Evolutionary conservation across 2,329 filamentous ascomycete genomes (phyloP), one percentile per base, ranked within the genome.

Genomic region (Fusarium albosuccineum): DNA sequence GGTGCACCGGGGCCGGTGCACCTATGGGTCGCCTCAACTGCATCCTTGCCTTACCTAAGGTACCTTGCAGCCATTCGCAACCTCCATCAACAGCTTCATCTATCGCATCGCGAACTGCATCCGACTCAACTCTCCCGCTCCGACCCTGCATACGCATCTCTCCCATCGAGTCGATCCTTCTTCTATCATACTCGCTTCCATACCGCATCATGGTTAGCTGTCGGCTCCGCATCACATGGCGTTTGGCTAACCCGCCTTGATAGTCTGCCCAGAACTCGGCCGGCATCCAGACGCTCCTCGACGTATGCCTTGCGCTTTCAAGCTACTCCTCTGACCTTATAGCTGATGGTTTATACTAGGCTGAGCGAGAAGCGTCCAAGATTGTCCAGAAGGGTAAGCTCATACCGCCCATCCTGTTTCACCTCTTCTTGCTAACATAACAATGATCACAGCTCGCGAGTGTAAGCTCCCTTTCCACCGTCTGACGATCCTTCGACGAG

Each of bases 261-360:
- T 77, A 98, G 95, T 96, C 96, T 80, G 96, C 95, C 78, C 96
- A 98, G 85, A 98, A 98, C 86, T 98, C 96, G 71, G 91, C 93
- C 77, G 96, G 96, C 82, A 99, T 99, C 80, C 95, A 98, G 84
- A 98, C 95, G 78, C 90, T 99, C 77, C 93, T 99, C 83, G 96
- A 98, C 83, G 96, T 99, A 91, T 76, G 91, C 49, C 49, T 36
- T 37, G 46, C 52, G 45, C 49, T 42, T 36, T 5, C 17, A n/a
- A 3, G 7, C 22, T n/a, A 0, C 5, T 30, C 14, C n/a, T 6
- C 5, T 11, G 3, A 4, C 11, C 1, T 8, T 44, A 17, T 42
- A 39, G 40, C 68, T 71, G 40, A 71, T 17, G 7, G 36, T 6
- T 17, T 9, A 36, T 9, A 7, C 7, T 59, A 98, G 95, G 94